Base-by-base conservation (phyloP, 257 asterid species). In the Striga asiatica region DNA sequence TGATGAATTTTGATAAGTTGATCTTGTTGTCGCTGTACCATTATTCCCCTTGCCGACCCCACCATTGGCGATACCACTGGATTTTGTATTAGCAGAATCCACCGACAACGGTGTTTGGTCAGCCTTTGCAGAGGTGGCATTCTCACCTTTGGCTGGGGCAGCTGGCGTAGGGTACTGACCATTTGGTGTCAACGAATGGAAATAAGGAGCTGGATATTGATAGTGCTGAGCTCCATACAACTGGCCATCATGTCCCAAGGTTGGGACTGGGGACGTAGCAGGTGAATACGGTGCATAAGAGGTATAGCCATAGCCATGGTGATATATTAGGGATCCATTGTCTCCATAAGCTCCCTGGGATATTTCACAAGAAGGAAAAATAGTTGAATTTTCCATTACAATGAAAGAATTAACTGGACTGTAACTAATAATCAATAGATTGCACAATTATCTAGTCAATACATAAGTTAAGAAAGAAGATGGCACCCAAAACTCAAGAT, bases 141-240 rank as follows among this genome's bases (percentile, higher is more conserved):
- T 69, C 70, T 85, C 89, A 59, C 82, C 75, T 78, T 82, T 80
- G 0, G 61, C 56, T 9, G 83, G 59, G 25, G 68, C 71, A 35
- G 77, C 67, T 11, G 76, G 45, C 17, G 65, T 56, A 45, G 79
- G 56, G 54, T 50, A 65, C 9, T 65, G 52, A 24, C 73, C 78
- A 56, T 71, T 68, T 21, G 84, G 79, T 29, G 79, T 21, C 66
- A 64, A 1, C 3, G 94, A 70, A 71, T 74, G 94, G 66, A 76
- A 78, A 72, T 78, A 78, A 2, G 91, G 75, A 18, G 72, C 24
- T 1, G 87, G 87, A 61, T 84, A 84, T 52, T 81, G 94, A 35
- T 84, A 84, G 29, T 76, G 87, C 66, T 84, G 94, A 12, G 88
- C 76, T 16, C 94, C 85, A 67, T 84, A 84, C 11, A 80, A 35